Evolutionary conservation across 352 stramenopile species (phyloP).

Genomic region (Globisporangium splendens): DNA sequence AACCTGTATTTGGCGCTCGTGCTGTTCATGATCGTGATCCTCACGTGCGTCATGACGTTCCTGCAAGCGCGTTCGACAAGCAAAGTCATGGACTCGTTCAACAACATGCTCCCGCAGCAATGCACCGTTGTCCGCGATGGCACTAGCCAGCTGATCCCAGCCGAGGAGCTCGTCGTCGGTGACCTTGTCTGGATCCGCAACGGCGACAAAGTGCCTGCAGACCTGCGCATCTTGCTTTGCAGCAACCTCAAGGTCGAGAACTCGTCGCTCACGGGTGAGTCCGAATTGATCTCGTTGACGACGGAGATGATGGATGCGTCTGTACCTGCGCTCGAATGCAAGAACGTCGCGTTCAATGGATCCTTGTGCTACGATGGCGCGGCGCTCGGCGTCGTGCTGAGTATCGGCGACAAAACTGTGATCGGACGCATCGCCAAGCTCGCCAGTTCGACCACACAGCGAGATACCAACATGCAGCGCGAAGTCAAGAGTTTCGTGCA

Average conservation of each 20-base stretch:
- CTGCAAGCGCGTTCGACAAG: slow-evolving; percentile 32
- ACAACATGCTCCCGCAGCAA: slow-evolving; percentile 38
- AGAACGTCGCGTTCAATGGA: slow-evolving; percentile 44
- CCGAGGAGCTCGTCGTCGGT: slow-evolving; percentile 43
- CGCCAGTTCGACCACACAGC: slow-evolving; percentile 22
- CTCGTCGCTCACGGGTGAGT: slow-evolving; percentile 63
- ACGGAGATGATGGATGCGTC: slow-evolving; percentile 18
- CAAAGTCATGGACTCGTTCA: slow-evolving; percentile 53
- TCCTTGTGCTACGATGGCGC: slow-evolving; percentile 45
- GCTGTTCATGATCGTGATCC: slow-evolving; percentile 36
- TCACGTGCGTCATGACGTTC: slow-evolving; percentile 40
- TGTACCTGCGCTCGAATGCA: slow-evolving; percentile 35
- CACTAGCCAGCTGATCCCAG: slow-evolving; percentile 29
- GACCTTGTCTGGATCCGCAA: slow-evolving; percentile 53
- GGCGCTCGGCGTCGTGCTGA: slow-evolving; percentile 37
- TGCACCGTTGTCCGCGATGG: slow-evolving; percentile 47
- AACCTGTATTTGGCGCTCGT: slow-evolving; percentile 42
- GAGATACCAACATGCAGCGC: slow-evolving; percentile 42
- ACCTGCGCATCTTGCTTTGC: slow-evolving; percentile 41
- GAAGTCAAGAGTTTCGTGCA: slow-evolving; percentile 44
- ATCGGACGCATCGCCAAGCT: slow-evolving; percentile 46
- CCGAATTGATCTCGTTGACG: slow-evolving; percentile 35
- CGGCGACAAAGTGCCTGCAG: slow-evolving; percentile 52
- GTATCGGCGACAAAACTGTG: slow-evolving; percentile 46
- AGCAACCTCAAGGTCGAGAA: slow-evolving; percentile 59